Evolutionary conservation across 176 grass and related monocot species (phyloP), one percentile per base, ranked within the genome.

Genomic region (Zoysia pacifica): DNA sequence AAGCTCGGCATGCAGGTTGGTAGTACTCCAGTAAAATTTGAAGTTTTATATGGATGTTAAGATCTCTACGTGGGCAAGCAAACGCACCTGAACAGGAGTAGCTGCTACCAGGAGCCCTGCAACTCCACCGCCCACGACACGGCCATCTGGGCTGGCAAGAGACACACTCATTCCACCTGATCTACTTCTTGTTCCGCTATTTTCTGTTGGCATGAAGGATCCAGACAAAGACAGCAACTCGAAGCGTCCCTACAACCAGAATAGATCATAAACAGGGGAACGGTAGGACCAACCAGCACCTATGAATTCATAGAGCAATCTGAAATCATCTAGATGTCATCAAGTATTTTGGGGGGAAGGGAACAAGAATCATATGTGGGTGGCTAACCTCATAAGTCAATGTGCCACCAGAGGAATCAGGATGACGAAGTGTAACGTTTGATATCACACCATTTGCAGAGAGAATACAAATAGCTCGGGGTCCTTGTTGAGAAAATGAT

Each of bases 131-230:
- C 91, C 94, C 2, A 97, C 91, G 45, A 97, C 94, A 65, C 94
- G 91, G 9, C 94, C 94, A 70, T 94, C 91, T 39, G 89, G 87
- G 52, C 91, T 90, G 6, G 91, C 91, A 75, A 94, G 85, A 80
- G 89, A 92, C 44, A 97, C 94, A 65, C 94, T 97, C 94, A 97
- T 94, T 38, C 94, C 94, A 69, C 94, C 94, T 70, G 94, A 94
- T 19, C 94, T 76, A 82, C 87, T 94, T 36, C 87, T 70, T 83
- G 87, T 80, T 19, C 94, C 89, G 13, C 74, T 89, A 80, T 68
- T 97, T 84, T 97, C 91, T 9, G 87, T 88, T 63, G 94, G 94
- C 89, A 94, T 90, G 73, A 97, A 97, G 20, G 94, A 97, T n/a
- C 94, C 94, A 58, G 94, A 97, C 41, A 97, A 80, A 51, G 91